Evolutionary conservation across 306 rosid genomes (phyloP).

Genomic region (Vigna hirtella): DNA sequence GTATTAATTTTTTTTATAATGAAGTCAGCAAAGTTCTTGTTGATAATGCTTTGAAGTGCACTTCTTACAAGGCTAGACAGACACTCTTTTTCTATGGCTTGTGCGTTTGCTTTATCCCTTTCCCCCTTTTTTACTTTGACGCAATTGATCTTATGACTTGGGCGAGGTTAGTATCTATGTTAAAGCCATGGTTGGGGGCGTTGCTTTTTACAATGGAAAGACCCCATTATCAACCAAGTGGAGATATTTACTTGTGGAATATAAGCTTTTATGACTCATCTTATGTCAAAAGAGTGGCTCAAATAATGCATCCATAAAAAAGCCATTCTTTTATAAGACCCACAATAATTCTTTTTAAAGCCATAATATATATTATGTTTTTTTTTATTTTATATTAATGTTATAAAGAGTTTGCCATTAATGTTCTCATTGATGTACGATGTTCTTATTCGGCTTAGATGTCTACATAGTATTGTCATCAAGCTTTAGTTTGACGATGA

Average conservation of each 20-base stretch:
- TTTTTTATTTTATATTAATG: slow-evolving; percentile 8
- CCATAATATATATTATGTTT: not conserved
- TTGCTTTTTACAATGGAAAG: slow-evolving; percentile 42
- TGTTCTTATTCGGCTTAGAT: slow-evolving; percentile 4
- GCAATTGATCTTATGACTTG: slow-evolving; percentile 37
- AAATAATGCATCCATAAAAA: not conserved
- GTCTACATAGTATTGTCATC: not conserved
- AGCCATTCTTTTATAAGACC: slow-evolving; percentile 32
- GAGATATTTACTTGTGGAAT: slow-evolving; percentile 40
- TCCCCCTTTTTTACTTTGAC: slow-evolving; percentile 25
- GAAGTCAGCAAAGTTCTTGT: not conserved
- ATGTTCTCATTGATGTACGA: not conserved
- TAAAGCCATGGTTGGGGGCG: slow-evolving; percentile 43
- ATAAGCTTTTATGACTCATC: slow-evolving; percentile 42
- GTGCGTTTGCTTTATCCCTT: slow-evolving; percentile 38
- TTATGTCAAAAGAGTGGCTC: slow-evolving; percentile 28
- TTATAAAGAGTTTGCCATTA: not conserved
- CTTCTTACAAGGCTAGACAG: slow-evolving; percentile 1
- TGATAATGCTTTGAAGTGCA: slow-evolving; percentile 34
- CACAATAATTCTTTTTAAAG: slow-evolving; percentile 27
- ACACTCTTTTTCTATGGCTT: slow-evolving; percentile 9
- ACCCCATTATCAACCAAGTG: slow-evolving; percentile 32
- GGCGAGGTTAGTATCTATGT: slow-evolving; percentile 15
- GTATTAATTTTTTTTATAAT: too few relatives aligned
- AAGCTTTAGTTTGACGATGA: slow-evolving; percentile 10